phyloP scores from a whole-genome alignment of 371 early-diverging fungal genomes.

The Choanephora cucurbitarum region DNA sequence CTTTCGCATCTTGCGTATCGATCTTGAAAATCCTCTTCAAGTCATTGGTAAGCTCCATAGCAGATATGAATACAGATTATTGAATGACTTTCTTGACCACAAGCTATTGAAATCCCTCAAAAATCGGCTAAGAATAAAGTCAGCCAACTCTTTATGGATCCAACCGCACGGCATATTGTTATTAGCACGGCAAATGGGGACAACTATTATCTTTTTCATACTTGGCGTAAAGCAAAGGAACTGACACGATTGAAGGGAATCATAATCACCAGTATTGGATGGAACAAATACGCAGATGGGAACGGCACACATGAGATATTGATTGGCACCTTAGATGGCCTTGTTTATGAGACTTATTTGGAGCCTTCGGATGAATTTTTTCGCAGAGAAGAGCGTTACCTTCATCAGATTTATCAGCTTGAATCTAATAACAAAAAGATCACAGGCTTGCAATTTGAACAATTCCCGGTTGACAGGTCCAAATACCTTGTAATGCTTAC shows the following conservation, averaged over 20 bases:
- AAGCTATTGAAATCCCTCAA: slow-evolving; percentile 57
- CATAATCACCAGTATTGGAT: slow-evolving; percentile 74
- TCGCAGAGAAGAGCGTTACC: slow-evolving; percentile 78
- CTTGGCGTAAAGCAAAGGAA: slow-evolving; percentile 74
- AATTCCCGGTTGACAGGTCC: slow-evolving; percentile 62
- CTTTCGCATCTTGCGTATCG: slow-evolving; percentile 71
- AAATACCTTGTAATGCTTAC: slow-evolving; percentile 74
- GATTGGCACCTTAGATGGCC: slow-evolving; percentile 82
- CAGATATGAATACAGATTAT: not conserved
- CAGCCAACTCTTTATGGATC: slow-evolving; percentile 78
- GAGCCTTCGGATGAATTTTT: slow-evolving; percentile 83
- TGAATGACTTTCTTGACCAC: slow-evolving; percentile 47
- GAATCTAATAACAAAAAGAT: slow-evolving; percentile 58
- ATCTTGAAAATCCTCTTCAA: slow-evolving; percentile 54
- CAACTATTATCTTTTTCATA: slow-evolving; percentile 79
- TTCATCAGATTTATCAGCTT: slow-evolving; percentile 68
- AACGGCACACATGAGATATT: slow-evolving; percentile 75
- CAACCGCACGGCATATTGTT: slow-evolving; percentile 83
- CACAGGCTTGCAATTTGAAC: slow-evolving; percentile 76
- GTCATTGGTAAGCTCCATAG: slow-evolving; percentile 21
- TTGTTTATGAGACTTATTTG: slow-evolving; percentile 83
- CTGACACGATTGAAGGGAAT: slow-evolving; percentile 71
- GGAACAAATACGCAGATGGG: slow-evolving; percentile 73
- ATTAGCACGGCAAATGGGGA: slow-evolving; percentile 85
- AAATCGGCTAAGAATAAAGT: slow-evolving; percentile 63